Conservation (phyloP, 805 yeast species). For the Cephaloascus fragrans region DNA sequence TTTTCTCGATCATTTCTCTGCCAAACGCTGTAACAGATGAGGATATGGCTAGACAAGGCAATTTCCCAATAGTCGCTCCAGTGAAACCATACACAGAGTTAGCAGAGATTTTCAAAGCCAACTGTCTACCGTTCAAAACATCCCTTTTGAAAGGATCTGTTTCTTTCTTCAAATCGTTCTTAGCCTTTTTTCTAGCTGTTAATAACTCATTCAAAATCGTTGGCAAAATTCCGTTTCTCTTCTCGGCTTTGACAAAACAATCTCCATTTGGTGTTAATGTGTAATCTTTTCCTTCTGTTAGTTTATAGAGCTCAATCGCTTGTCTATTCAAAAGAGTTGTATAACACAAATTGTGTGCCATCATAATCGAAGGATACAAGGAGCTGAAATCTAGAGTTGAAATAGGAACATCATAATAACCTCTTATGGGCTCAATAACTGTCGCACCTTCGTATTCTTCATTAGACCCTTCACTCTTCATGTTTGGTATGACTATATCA, state of each 20-base stretch:
- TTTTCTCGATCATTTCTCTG: constrained; percentile 90
- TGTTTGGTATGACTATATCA: constrained; percentile 83
- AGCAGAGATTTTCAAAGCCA: constrained; percentile 93
- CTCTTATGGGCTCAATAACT: constrained; percentile 92
- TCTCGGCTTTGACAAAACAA: constrained; percentile 61
- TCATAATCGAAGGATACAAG: constrained; percentile 95
- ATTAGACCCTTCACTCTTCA: constrained; percentile 67
- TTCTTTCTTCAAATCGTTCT: constrained; percentile 81
- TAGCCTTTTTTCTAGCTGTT: constrained; percentile 89
- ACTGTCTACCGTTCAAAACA: constrained; percentile 93
- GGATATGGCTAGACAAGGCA: constrained; percentile 94
- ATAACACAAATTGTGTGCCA: constrained; percentile 97
- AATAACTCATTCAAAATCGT: constrained; percentile 83
- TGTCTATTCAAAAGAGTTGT: constrained; percentile 73
- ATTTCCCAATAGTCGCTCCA: constrained; percentile 96
- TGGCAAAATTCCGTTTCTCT: constrained; percentile 82
- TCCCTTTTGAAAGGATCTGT: constrained; percentile 90
- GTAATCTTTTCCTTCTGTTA: constrained; percentile 70
- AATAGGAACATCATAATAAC: constrained; percentile 93
- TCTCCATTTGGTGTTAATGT: constrained; percentile 88
- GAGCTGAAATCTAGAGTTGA: constrained; percentile 98
- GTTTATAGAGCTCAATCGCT: constrained; percentile 52
- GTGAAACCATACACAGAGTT: constrained; percentile 98
- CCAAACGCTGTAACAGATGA: constrained; percentile 95
- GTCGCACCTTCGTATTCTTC: constrained; percentile 99